These are phyloP conservation scores for Penicillium rolfsii DNA, from an alignment of 2,329 filamentous ascomycete genomes.

Conservation along the genomic window DNA sequence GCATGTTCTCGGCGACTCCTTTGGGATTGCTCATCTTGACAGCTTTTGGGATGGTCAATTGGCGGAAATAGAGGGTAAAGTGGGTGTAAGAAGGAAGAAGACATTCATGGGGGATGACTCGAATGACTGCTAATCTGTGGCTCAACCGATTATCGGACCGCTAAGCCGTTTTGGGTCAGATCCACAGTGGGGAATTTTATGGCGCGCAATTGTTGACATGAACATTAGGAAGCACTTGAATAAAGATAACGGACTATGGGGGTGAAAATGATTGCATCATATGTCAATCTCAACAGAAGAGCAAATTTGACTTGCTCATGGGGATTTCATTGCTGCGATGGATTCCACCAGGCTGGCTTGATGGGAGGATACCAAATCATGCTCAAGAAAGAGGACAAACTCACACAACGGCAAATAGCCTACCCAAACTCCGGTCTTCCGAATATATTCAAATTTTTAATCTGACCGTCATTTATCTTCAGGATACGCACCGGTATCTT, in stretches of 20 bases:
- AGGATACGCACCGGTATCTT: background rate
- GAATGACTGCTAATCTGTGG: constrained; percentile 7
- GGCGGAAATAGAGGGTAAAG: constrained; percentile 5
- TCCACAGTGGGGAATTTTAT: constrained; percentile 1
- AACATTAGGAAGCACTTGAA: background rate
- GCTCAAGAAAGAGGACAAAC: background rate
- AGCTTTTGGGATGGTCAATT: constrained; percentile 15
- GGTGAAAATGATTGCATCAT: background rate
- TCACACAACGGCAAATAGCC: background rate
- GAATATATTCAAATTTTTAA: background rate
- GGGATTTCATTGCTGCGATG: background rate
- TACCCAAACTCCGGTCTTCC: background rate
- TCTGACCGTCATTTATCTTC: background rate
- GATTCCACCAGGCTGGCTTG: background rate
- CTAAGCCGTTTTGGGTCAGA: constrained; percentile 2
- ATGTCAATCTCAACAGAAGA: too few relatives aligned
- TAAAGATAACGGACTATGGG: background rate
- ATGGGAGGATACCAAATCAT: too few relatives aligned
- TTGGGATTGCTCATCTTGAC: constrained; percentile 43
- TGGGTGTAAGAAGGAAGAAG: constrained; percentile 9
- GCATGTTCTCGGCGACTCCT: constrained; percentile 54
- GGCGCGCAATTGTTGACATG: background rate
- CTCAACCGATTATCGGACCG: constrained; percentile 12
- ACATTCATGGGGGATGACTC: constrained; percentile 4
- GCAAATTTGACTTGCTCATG: background rate